Conservation (phyloP, 805 yeast genomes). For the Lipomyces starkeyi region DNA sequence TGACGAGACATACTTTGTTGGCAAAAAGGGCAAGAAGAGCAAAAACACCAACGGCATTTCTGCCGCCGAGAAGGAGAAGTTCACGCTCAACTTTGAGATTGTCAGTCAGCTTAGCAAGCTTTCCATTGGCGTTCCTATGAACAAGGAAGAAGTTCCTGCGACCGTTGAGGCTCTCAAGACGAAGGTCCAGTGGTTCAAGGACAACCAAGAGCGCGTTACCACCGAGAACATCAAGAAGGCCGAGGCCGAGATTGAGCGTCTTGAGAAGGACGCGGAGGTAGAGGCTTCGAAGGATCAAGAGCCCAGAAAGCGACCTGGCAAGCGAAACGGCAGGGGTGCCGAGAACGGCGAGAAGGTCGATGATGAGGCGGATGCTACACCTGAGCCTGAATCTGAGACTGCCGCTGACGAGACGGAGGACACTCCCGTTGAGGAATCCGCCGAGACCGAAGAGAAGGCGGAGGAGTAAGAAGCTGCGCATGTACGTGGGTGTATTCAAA, state of each 20-base stretch:
- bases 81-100: slow-evolving; percentile 79
- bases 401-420: slow-evolving; percentile 29
- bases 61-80: slow-evolving; percentile 48
- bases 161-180: slow-evolving; percentile 71
- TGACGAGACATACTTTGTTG: slow-evolving; percentile 60
- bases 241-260: slow-evolving; percentile 72
- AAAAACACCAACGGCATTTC: slow-evolving; percentile 21
- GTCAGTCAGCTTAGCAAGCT: slow-evolving; percentile 78
- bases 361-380: slow-evolving; percentile 10
- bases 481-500: not conserved
- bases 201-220: slow-evolving; percentile 81
- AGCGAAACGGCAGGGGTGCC: slow-evolving; percentile 17
- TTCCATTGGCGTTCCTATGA: slow-evolving; percentile 77
- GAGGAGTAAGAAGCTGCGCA: not conserved
- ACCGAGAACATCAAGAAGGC: slow-evolving; percentile 75
- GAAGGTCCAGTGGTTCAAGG: slow-evolving; percentile 70
- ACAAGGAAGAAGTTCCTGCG: slow-evolving; percentile 69
- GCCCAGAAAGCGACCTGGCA: slow-evolving; percentile 13
- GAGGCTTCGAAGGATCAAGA: slow-evolving; percentile 23
- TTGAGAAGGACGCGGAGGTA: slow-evolving; percentile 58
- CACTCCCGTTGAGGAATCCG: slow-evolving; percentile 10
- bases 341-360: slow-evolving; percentile 9
- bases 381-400: slow-evolving; percentile 30
- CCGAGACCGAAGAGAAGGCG: not conserved
- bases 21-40: slow-evolving; percentile 51